Percentiles rank a stretch among this genome's conserved stretches.
phyloP scores from a whole-genome alignment of 2,329 filamentous ascomycete genomes.

The Colletotrichum somersetense region DNA sequence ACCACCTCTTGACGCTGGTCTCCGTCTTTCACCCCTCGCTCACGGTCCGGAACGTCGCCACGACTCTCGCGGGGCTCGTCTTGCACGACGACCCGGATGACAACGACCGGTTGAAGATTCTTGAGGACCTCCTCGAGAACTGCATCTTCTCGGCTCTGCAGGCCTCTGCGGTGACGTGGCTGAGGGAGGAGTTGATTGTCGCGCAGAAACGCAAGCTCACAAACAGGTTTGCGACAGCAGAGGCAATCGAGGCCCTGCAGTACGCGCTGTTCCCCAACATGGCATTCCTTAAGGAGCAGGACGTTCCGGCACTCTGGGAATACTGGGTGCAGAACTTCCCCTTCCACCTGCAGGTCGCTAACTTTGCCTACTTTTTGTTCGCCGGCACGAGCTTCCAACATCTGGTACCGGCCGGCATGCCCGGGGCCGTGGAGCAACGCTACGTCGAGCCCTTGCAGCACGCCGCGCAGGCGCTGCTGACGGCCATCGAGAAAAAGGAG shows the following conservation, averaged over 20 bases:
- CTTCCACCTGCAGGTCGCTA: slow-evolving; percentile 71
- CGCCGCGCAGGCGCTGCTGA: slow-evolving; percentile 55
- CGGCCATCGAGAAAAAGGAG: slow-evolving; percentile 51
- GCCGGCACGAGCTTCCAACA: slow-evolving; percentile 59
- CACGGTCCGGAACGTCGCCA: slow-evolving; percentile 67
- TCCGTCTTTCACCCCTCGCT: slow-evolving; percentile 69
- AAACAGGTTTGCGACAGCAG: slow-evolving; percentile 62
- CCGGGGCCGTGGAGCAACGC: slow-evolving; percentile 68
- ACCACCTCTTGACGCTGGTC: slow-evolving; percentile 69
- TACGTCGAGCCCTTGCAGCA: slow-evolving; percentile 67
- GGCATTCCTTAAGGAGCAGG: slow-evolving; percentile 58
- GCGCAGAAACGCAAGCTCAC: slow-evolving; percentile 52
- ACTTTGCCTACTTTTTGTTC: slow-evolving; percentile 70
- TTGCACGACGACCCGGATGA: slow-evolving; percentile 72
- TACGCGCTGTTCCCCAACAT: slow-evolving; percentile 72
- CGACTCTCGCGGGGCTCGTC: slow-evolving; percentile 64
- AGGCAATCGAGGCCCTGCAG: slow-evolving; percentile 71
- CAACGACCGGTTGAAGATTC: slow-evolving; percentile 69
- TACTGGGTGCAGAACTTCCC: slow-evolving; percentile 63
- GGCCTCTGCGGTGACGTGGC: slow-evolving; percentile 72
- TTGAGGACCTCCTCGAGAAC: slow-evolving; percentile 75
- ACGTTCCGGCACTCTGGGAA: slow-evolving; percentile 59
- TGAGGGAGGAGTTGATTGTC: slow-evolving; percentile 71
- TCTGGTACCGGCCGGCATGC: slow-evolving; percentile 68
- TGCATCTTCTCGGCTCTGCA: slow-evolving; percentile 73